These are phyloP conservation scores for Collybia sordida DNA, from an alignment of 768 basidiomycete species.

Conservation along the genomic window DNA sequence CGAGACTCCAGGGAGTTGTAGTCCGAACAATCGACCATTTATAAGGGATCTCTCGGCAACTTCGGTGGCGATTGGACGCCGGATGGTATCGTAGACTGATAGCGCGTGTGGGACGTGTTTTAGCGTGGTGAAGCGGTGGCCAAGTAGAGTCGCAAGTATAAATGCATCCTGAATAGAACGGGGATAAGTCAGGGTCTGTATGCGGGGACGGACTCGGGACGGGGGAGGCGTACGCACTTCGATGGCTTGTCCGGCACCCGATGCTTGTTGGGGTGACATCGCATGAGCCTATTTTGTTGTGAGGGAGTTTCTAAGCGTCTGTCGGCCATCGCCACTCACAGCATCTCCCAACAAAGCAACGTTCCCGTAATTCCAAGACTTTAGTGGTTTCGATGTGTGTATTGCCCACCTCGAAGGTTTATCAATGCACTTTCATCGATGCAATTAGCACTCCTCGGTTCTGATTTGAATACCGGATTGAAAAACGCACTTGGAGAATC, in stretches of 20 bases:
- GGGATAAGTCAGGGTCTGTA: neutral
- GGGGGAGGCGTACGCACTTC: constrained; percentile 31
- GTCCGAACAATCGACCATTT: constrained; percentile 27
- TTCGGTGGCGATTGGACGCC: constrained; percentile 33
- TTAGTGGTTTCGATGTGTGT: constrained; percentile 33
- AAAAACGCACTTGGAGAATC: constrained; percentile 43
- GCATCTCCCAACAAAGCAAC: constrained; percentile 48
- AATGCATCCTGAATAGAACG: constrained; percentile 9
- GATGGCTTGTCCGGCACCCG: constrained; percentile 51
- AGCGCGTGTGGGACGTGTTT: constrained; percentile 28
- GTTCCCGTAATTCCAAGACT: constrained; percentile 32
- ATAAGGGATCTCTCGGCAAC: constrained; percentile 24
- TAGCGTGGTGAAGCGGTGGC: constrained; percentile 14
- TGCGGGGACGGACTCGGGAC: neutral
- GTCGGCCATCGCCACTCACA: constrained; percentile 17
- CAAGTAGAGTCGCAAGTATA: constrained; percentile 12
- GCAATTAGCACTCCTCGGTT: too few species aligned
- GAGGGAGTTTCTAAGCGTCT: neutral
- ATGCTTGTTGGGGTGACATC: constrained; percentile 45
- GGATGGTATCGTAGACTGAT: constrained; percentile 34
- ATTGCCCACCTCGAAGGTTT: constrained; percentile 41
- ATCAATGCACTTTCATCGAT: constrained; percentile 37
- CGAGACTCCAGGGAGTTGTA: constrained; percentile 19
- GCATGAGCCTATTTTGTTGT: constrained; percentile 37
- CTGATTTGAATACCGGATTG: too few species aligned